These are phyloP conservation scores for Pistacia integerrima DNA, from an alignment of 345 rosid species.

Conservation along the genomic window DNA sequence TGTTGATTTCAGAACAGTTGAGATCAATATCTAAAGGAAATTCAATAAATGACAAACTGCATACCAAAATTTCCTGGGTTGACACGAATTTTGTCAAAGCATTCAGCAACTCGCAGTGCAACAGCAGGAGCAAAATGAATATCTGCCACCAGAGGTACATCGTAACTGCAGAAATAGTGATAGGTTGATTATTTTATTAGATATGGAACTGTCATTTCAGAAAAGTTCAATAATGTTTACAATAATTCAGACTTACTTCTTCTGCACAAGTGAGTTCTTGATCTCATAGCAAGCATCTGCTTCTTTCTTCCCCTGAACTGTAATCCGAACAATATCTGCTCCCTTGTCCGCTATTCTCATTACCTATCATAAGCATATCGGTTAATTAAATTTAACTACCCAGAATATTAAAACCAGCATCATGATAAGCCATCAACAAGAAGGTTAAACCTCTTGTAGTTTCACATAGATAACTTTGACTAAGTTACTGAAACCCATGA, in stretches of 20 bases:
- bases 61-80: constrained; percentile 98
- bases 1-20: constrained; percentile 18
- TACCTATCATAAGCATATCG: constrained; percentile 48
- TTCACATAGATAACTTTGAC: background rate
- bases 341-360: constrained; percentile 94
- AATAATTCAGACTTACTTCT: constrained; percentile 52
- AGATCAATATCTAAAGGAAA: constrained; percentile 18
- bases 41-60: constrained; percentile 6
- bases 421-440: background rate
- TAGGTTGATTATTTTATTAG: constrained; percentile 6
- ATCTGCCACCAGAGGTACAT: constrained; percentile 96
- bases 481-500: background rate
- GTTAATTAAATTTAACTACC: constrained; percentile 9
- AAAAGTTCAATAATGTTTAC: constrained; percentile 6
- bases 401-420: background rate
- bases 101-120: constrained; percentile 89
- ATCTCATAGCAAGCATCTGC: constrained; percentile 98
- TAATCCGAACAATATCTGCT: constrained; percentile 92
- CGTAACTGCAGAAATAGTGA: constrained; percentile 64
- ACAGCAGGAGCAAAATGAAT: constrained; percentile 96
- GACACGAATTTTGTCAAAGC: constrained; percentile 97
- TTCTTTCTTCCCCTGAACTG: constrained; percentile 98
- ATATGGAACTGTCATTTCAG: background rate
- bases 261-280: constrained; percentile 87
- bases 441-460: background rate